These are phyloP conservation scores for Gossypium australe DNA, from an alignment of 345 rosid species.

Conservation along the genomic window DNA sequence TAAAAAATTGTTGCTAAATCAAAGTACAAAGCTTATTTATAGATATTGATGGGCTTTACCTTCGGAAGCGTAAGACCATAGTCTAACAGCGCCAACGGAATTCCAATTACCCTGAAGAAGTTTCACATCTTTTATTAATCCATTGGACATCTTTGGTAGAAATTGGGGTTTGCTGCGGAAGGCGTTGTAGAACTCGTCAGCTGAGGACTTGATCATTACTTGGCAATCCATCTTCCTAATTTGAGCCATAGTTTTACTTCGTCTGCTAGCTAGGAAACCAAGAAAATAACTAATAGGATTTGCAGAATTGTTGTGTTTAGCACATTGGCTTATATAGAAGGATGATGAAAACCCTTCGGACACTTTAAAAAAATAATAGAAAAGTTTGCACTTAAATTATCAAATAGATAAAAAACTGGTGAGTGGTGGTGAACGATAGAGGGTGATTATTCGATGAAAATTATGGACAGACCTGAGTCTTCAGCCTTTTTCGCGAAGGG, in stretches of 20 bases:
- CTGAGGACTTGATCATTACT: neutral
- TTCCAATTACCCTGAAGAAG: conserved; percentile 5
- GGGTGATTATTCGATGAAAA: neutral
- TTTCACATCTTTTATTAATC: neutral
- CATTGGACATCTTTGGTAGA: neutral
- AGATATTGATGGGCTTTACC: neutral
- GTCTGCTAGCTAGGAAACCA: neutral
- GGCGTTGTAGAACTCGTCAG: neutral
- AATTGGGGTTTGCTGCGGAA: neutral
- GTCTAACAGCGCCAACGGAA: neutral
- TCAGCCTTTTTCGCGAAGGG: neutral
- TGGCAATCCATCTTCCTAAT: neutral
- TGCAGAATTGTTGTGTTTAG: neutral
- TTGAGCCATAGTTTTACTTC: neutral
- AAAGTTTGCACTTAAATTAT: neutral
- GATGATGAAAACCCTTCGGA: neutral
- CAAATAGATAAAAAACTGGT: neutral
- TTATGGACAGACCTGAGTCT: neutral
- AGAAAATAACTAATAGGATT: neutral
- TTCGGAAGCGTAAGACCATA: neutral
- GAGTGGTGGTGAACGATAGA: neutral
- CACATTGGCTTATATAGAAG: neutral
- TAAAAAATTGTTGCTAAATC: no score
- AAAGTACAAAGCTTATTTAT: neutral
- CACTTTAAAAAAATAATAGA: neutral